phyloP scores from a whole-genome alignment of 257 asterid genomes.

The Gentiana macrophylla region DNA sequence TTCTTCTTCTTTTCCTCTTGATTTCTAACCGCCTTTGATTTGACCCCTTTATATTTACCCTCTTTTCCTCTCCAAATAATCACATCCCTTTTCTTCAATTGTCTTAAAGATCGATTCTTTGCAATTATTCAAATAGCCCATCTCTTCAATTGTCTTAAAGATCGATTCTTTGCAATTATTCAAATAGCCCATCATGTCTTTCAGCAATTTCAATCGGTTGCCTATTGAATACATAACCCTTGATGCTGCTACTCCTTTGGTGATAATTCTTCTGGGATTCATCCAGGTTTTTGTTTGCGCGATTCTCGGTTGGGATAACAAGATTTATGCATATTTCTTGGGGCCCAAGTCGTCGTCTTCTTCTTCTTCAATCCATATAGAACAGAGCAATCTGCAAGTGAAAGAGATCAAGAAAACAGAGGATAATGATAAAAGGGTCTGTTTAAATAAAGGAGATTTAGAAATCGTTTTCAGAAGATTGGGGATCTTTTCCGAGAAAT shows the following conservation, averaged over 20 bases:
- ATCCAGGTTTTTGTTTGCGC: conserved; percentile 22
- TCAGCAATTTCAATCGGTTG: conserved; percentile 8
- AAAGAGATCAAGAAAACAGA: too few species aligned
- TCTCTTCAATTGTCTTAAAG: too few species aligned
- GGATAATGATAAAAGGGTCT: conserved; percentile 14
- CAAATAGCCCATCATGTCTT: conserved; percentile 4
- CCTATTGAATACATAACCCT: conserved; percentile 14
- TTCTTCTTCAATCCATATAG: not conserved
- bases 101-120: too few species aligned
- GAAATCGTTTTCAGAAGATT: conserved; percentile 40
- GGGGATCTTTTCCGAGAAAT: conserved; percentile 20
- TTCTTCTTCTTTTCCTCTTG: too few species aligned
- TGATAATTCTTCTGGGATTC: conserved; percentile 19
- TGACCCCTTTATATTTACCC: not conserved
- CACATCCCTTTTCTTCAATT: not conserved
- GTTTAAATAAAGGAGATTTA: conserved; percentile 26
- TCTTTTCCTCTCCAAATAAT: not conserved
- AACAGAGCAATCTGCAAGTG: too few species aligned
- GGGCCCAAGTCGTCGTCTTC: conserved; percentile 9
- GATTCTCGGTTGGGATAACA: conserved; percentile 19
- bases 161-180: too few species aligned
- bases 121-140: too few species aligned
- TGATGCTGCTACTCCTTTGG: conserved; percentile 12
- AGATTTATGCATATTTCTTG: conserved; percentile 17
- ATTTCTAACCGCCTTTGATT: too few species aligned